Evolutionary conservation across 2,329 filamentous ascomycete species (phyloP).

Genomic region (Xylariaceae sp.): DNA sequence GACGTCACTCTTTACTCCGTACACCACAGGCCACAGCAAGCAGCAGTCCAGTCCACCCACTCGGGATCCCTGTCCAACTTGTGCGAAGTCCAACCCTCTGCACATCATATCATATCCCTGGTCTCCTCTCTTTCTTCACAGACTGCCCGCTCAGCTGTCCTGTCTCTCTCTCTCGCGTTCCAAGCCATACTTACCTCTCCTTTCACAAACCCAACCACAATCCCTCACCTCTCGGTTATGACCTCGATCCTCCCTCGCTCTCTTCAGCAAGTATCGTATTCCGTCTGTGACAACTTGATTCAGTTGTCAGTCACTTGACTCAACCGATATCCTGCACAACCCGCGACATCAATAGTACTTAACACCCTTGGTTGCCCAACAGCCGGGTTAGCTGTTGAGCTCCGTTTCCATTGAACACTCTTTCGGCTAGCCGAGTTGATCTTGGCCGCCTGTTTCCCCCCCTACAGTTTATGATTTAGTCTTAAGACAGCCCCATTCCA

Average conservation of each 20-base stretch:
- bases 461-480: slow-evolving; percentile 10
- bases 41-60: not conserved
- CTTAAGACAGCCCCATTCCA: slow-evolving; percentile 10
- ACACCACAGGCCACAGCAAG: no score
- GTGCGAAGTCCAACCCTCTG: not conserved
- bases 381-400: slow-evolving; percentile 28
- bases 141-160: no score
- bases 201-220: not conserved
- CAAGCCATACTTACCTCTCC: slow-evolving; percentile 1
- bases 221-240: not conserved
- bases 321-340: slow-evolving; percentile 1
- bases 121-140: slow-evolving; percentile 9
- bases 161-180: slow-evolving; percentile 4
- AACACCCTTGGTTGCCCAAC: slow-evolving; percentile 10
- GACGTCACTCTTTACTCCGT: slow-evolving; percentile 10
- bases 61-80: slow-evolving; percentile 7
- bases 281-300: slow-evolving; percentile 3
- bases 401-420: slow-evolving; percentile 18
- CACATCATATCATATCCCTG: slow-evolving; percentile 10
- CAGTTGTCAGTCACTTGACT: slow-evolving; percentile 1
- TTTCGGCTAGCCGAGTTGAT: slow-evolving; percentile 25
- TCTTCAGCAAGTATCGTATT: not conserved
- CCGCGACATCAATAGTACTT: not conserved
- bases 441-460: slow-evolving; percentile 14
- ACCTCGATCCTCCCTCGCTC: not conserved